phyloP scores from a whole-genome alignment of 768 basidiomycete species.

The Xerocomellus chrysenteron region DNA sequence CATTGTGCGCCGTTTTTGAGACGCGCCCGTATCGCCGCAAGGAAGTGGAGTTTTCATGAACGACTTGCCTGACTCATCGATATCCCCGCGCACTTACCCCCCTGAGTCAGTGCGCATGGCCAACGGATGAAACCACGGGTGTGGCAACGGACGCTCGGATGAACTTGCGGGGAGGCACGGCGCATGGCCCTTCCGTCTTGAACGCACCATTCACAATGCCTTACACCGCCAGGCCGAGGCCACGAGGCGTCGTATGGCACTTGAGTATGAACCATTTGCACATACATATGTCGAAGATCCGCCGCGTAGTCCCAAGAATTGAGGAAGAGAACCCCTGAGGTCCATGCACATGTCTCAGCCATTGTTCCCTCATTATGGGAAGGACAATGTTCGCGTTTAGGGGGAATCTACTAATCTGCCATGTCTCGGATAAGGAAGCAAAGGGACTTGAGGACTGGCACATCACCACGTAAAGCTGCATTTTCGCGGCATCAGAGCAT shows the following conservation, averaged over 20 bases:
- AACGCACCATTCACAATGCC: slow-evolving; percentile 10
- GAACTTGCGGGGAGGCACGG: slow-evolving; percentile 13
- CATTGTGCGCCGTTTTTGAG: slow-evolving; percentile 18
- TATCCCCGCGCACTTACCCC: slow-evolving; percentile 11
- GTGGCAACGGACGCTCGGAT: slow-evolving; percentile 19
- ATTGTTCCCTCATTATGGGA: slow-evolving; percentile 35
- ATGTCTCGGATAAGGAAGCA: slow-evolving; percentile 22
- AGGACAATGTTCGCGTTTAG: slow-evolving; percentile 26
- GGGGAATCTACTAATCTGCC: slow-evolving; percentile 17
- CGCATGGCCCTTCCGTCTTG: slow-evolving; percentile 4
- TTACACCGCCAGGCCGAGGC: slow-evolving; percentile 6
- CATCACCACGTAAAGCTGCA: slow-evolving; percentile 24
- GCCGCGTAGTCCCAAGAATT: slow-evolving; percentile 3
- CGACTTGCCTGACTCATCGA: slow-evolving; percentile 13
- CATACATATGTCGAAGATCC: slow-evolving; percentile 15
- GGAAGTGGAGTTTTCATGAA: slow-evolving; percentile 17
- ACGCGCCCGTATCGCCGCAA: slow-evolving; percentile 15
- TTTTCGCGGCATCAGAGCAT: slow-evolving; percentile 11
- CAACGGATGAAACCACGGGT: slow-evolving; percentile 21
- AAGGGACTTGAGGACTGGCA: slow-evolving; percentile 6
- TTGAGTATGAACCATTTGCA: slow-evolving; percentile 17
- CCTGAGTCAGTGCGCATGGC: slow-evolving; percentile 10
- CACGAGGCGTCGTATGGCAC: slow-evolving; percentile 17
- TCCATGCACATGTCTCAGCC: slow-evolving; percentile 17
- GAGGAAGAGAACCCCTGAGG: slow-evolving; percentile 1